Evolutionary conservation across 805 yeast species (phyloP), one percentile per base, ranked within the genome.

Genomic region (Saccharomycopsis fermentans): DNA sequence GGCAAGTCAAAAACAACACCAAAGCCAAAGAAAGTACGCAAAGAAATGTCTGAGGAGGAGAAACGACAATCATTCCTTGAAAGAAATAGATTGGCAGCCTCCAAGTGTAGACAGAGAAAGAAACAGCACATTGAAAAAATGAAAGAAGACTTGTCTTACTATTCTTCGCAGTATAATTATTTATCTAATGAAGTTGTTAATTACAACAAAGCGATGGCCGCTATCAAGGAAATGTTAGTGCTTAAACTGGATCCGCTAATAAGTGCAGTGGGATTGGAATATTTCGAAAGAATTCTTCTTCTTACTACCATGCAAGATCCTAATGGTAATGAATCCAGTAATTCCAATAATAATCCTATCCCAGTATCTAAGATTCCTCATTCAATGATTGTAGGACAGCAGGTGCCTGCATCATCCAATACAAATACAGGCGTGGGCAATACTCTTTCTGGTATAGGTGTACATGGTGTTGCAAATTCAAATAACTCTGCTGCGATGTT

Each of bases 21-120:
- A 62, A 67, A 40, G 66, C 3, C 59, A 62, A 67, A 40, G 66
- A 70, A 56, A 75, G 79, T 64, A 80, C 82, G 12, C 70, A 79
- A 68, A 72, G 58, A 81, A 76, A 17, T 80, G 80, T 58, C 87
- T 72, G 70, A 87, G 74, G 96, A 88, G 71, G 80, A 85, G 72
- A 90, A 87, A 67, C 80, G 91, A 63, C 82, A 78, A 68, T 84
- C 76, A 67, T 92, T 82, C 66, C 71, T 94, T 63, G 99, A 94
- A 69, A 78, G 98, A 63, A 94, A 94, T 70, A 78, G 99, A 59
- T 82, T 94, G 9, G 99, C 99, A 0, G 99, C 99, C 0, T 83
- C 94, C 26, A 91, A 90, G 69, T 94, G 98, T 75, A 81, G 99
- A 60, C 96, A 88, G 71, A 81, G 97, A 59, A 94, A 94, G 76